phyloP scores from a whole-genome alignment of 2,329 filamentous ascomycete species.

The Epichloe sylvatica region DNA sequence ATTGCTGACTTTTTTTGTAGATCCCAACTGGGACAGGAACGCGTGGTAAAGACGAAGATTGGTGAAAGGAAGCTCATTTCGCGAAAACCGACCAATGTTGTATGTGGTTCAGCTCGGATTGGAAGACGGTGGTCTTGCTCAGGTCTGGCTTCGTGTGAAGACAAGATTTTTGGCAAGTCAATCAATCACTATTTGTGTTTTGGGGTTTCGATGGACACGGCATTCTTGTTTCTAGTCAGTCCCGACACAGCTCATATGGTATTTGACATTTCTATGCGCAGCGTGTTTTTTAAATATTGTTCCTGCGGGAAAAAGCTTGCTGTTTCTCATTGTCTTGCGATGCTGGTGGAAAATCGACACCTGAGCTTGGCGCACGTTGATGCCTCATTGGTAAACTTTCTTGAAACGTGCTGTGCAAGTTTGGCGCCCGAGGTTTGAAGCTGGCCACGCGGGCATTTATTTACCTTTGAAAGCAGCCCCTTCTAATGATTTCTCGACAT shows the following conservation, averaged over 20 bases:
- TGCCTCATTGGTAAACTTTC: too few relatives aligned
- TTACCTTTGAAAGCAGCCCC: too few relatives aligned
- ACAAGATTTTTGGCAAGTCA: background rate
- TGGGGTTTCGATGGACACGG: background rate
- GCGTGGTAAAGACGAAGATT: slow-evolving; percentile 48
- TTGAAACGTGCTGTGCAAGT: too few relatives aligned
- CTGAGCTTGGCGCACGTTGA: too few relatives aligned
- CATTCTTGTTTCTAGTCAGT: background rate
- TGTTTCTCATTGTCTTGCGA: background rate
- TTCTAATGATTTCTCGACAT: too few relatives aligned
- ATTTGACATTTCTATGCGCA: background rate
- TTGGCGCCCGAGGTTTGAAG: too few relatives aligned
- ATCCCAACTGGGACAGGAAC: slow-evolving; percentile 83
- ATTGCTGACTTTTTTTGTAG: slow-evolving; percentile 24
- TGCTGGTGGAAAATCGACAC: too few relatives aligned
- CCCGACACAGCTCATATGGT: background rate
- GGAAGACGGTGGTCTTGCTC: background rate
- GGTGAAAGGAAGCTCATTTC: too few relatives aligned
- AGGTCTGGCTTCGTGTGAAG: too few relatives aligned
- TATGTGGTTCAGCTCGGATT: background rate
- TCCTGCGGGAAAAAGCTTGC: background rate
- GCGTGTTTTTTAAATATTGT: background rate
- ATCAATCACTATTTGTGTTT: background rate
- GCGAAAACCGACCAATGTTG: background rate
- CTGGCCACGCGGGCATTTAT: too few relatives aligned